Evolutionary conservation across 768 basidiomycete genomes (phyloP), one percentile per base, ranked within the genome.

Genomic region (Leccinum subgranulosum): DNA sequence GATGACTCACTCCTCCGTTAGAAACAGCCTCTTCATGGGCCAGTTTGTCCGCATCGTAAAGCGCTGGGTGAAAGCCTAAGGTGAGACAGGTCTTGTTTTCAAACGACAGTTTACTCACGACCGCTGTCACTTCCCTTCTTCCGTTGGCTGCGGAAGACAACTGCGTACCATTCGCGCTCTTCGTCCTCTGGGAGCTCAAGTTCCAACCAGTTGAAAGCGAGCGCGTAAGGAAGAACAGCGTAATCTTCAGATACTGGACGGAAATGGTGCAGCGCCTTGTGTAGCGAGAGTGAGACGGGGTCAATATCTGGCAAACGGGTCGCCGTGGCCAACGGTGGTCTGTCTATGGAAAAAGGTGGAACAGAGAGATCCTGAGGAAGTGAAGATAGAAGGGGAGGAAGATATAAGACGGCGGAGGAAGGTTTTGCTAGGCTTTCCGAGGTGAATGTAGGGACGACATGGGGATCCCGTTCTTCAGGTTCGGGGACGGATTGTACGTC

Each of bases 11-110:
- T 19, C 92, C 92, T 62, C 92, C 91, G 58, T 90, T 92, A 43
- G 79, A 78, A 27, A 98, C 83, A 0, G 96, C 96, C 71, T 98
- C 96, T 73, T 95, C 92, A 65, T 98, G 95, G 2, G 96, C 95
- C 43, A 78, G 74, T 65, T 81, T 81, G 71, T 98, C 96, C 5
- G 92, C 94, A 55, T 87, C 85, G 73, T 97, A 95, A 6, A 98
- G 80, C 0, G 83, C 89, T 90, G 59, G n/a, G 57, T 36, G 21
- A 1, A 31, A 31, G 29, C 29, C 29, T 12, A 56, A 6, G 41
- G 6, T 65, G 39, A 62, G 64, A 50, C 7, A 52, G 28, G 33
- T 11, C 28, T 28, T 29, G 12, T 23, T 41, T 19, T n/a, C 23
- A 45, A 10, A 6, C 12, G 48, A 1, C 31, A n/a, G 17, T 36